These are phyloP conservation scores for Pyricularia grisea DNA, from an alignment of 2,329 filamentous ascomycete species.

Conservation along the genomic window DNA sequence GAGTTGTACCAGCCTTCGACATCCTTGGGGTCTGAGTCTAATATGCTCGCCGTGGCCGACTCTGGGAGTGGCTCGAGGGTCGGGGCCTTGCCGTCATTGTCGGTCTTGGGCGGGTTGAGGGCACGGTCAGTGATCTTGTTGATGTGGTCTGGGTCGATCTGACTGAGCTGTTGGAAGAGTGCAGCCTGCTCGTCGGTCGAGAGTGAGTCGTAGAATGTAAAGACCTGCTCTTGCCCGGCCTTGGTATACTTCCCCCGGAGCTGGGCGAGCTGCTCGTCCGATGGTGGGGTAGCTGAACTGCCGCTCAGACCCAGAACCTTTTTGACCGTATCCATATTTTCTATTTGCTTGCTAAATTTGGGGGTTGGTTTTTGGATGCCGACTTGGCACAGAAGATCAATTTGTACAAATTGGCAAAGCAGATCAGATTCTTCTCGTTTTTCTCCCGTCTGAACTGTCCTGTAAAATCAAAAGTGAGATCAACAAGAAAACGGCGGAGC, in stretches of 20 bases:
- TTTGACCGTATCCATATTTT: slow-evolving; percentile 33
- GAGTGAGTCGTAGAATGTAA: slow-evolving; percentile 80
- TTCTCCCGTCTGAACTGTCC: background rate
- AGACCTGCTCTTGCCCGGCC: slow-evolving; percentile 72
- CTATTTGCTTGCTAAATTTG: background rate
- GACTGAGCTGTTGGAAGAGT: slow-evolving; percentile 72
- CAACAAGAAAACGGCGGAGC: background rate
- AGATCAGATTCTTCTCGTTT: background rate
- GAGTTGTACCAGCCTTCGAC: slow-evolving; percentile 77
- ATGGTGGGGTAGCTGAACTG: slow-evolving; percentile 40
- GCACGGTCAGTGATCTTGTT: slow-evolving; percentile 78
- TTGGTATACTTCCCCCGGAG: slow-evolving; percentile 65
- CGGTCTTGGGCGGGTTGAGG: slow-evolving; percentile 63
- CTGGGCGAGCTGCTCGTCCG: slow-evolving; percentile 54
- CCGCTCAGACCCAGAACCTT: slow-evolving; percentile 27
- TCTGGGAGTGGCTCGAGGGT: slow-evolving; percentile 80
- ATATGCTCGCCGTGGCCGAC: slow-evolving; percentile 76
- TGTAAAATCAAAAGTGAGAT: background rate
- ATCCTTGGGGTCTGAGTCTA: slow-evolving; percentile 74
- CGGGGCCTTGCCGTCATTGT: slow-evolving; percentile 33
- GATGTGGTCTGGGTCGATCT: slow-evolving; percentile 78
- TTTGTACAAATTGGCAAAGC: background rate
- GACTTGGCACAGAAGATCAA: background rate
- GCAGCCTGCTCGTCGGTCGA: slow-evolving; percentile 60
- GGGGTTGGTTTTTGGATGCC: background rate